Conservation (phyloP, 2,329 filamentous ascomycete genomes). For the Dactylellina haptotyla region DNA sequence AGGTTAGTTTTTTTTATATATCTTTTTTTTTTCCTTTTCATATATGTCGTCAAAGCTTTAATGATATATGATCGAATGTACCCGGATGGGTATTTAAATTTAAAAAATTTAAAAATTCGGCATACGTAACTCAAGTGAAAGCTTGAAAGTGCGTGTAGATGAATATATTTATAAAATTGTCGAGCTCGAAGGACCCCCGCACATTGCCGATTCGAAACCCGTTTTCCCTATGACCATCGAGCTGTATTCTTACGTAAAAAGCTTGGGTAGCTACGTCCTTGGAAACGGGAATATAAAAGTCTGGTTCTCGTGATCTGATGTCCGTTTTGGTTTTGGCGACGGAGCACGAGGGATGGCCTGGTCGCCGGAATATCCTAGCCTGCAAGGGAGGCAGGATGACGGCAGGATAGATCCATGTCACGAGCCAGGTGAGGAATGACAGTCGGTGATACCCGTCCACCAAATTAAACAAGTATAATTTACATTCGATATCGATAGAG, state of each 20-base stretch:
- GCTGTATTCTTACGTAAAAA: slow-evolving; percentile 4
- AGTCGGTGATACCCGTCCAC: too few species aligned
- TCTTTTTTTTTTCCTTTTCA: not conserved
- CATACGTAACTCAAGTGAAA: too few species aligned
- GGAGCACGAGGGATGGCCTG: too few species aligned
- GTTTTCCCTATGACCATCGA: too few species aligned
- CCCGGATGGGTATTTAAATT: not conserved
- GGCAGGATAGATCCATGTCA: slow-evolving; percentile 1
- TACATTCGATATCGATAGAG: too few species aligned
- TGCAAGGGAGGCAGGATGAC: not conserved
- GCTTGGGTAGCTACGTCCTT: not conserved
- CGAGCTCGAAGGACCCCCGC: too few species aligned
- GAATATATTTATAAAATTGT: too few species aligned
- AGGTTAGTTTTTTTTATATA: not conserved
- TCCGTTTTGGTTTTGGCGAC: not conserved
- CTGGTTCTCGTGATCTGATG: not conserved
- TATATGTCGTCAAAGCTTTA: not conserved
- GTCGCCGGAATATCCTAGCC: too few species aligned
- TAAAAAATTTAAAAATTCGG: too few species aligned
- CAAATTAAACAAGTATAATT: too few species aligned
- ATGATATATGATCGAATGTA: not conserved
- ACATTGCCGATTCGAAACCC: too few species aligned
- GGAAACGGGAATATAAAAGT: not conserved
- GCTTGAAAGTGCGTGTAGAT: too few species aligned
- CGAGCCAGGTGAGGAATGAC: not conserved